Evolutionary conservation across 495 filamentous ascomycete species (phyloP), one percentile per base, ranked within the genome.

Genomic region (Recurvomyces mirabilis): DNA sequence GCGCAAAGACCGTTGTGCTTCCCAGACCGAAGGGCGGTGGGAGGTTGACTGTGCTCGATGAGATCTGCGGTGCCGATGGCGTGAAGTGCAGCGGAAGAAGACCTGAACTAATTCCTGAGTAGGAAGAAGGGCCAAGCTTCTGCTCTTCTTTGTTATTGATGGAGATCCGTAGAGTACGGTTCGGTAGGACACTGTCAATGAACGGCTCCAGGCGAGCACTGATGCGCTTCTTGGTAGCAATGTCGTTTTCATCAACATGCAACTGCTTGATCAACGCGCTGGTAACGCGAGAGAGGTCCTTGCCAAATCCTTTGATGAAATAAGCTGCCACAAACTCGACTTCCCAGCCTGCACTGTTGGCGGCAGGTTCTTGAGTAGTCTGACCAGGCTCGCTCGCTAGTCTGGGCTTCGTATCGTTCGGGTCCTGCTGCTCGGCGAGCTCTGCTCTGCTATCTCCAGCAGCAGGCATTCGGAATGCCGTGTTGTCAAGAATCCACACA

Each of bases 401-500:
- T 13, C 18, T 15, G 4, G 54, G 43, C 35, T 49, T 23, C n/a
- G 53, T 20, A 21, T 18, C 39, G 9, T 53, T 53, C 23, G 21
- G 13, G 23, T 55, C 48, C 2, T 20, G 9, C 15, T 45, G 17
- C 19, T 51, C 30, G 21, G 46, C 48, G 4, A 62, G 19, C 2
- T 53, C 45, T 21, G 51, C 38, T 21, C 46, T 22, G 4, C 41
- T 17, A 17, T 49, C 46, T 14, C 39, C 45, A 17, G 26, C 9
- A 17, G n/a, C 5, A 10, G 50, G 51, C 17, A 59, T 54, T 36
- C 75, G 75, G 58, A 79, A 93, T 5, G 87, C 89, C 6, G 84
- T 86, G 54, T 91, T 95, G 66, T 95, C 87, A 29, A 95, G 61
- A 11, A 96, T 66, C 89, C 89, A 95, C 18, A 95, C 79, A 9